Conservation (phyloP, 768 basidiomycete genomes). For the Mycena capillaripes region DNA sequence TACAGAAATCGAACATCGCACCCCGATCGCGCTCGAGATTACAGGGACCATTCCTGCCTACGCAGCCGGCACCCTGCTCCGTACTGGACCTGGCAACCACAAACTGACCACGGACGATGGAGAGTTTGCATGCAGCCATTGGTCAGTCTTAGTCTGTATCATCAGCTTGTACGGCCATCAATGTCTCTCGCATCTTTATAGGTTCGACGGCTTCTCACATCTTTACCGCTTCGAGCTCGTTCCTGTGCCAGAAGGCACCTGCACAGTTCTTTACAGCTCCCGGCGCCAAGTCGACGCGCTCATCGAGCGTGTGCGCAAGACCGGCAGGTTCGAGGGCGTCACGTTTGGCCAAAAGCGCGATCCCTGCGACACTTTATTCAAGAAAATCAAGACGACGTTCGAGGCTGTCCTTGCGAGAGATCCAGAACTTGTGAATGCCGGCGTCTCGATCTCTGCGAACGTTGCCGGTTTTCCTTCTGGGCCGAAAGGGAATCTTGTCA, state of each 20-base stretch:
- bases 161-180: conserved; percentile 44
- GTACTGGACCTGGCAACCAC: conserved; percentile 52
- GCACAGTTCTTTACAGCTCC: conserved; percentile 49
- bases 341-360: conserved; percentile 41
- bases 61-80: conserved; percentile 52
- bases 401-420: not conserved
- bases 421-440: conserved; percentile 28
- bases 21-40: conserved; percentile 39
- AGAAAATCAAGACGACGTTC: conserved; percentile 41
- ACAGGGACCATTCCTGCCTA: conserved; percentile 48
- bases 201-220: conserved; percentile 58
- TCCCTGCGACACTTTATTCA: conserved; percentile 43
- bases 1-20: conserved; percentile 32
- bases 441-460: conserved; percentile 40
- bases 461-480: conserved; percentile 35
- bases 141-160: not conserved
- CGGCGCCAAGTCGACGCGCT: conserved; percentile 46
- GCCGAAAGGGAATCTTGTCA: conserved; percentile 38
- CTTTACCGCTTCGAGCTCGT: conserved; percentile 57
- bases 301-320: conserved; percentile 42
- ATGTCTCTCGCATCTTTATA: conserved; percentile 45
- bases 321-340: conserved; percentile 19
- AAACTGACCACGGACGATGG: conserved; percentile 2
- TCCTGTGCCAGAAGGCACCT: conserved; percentile 29
- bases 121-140: conserved; percentile 7